Evolutionary conservation across 78 protist species (phyloP).

Genomic region (Guillardia theta): DNA sequence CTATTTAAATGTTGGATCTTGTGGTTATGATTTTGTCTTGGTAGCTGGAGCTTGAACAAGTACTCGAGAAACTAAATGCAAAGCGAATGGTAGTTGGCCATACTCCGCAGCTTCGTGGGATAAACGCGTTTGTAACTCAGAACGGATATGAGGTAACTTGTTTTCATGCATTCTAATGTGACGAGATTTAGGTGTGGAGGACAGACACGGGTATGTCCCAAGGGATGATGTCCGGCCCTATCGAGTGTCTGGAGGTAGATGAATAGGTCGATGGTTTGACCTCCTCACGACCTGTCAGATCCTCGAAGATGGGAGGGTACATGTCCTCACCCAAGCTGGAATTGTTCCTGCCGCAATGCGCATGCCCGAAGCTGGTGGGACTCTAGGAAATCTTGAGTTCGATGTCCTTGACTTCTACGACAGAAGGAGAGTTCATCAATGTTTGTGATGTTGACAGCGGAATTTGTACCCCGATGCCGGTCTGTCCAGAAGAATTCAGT

Average conservation of each 20-base stretch:
- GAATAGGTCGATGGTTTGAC: no score
- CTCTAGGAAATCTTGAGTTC: no score
- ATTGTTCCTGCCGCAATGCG: neutral
- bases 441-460: neutral
- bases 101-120: constrained; percentile 37
- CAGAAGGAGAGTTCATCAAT: neutral
- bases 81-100: constrained; percentile 17
- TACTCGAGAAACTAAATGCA: neutral
- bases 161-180: no score
- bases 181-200: no score
- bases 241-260: neutral
- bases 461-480: neutral
- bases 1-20: no score
- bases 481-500: no score
- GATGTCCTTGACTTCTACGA: no score
- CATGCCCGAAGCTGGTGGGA: neutral
- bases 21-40: no score
- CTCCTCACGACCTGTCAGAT: neutral
- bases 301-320: neutral
- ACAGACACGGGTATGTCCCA: constrained; percentile 6
- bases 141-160: neutral
- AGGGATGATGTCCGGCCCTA: constrained; percentile 33
- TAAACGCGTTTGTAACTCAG: neutral
- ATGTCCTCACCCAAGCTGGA: neutral
- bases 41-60: neutral